Conservation (phyloP, 345 rosid genomes). For the Rhodomyrtus tomentosa region DNA sequence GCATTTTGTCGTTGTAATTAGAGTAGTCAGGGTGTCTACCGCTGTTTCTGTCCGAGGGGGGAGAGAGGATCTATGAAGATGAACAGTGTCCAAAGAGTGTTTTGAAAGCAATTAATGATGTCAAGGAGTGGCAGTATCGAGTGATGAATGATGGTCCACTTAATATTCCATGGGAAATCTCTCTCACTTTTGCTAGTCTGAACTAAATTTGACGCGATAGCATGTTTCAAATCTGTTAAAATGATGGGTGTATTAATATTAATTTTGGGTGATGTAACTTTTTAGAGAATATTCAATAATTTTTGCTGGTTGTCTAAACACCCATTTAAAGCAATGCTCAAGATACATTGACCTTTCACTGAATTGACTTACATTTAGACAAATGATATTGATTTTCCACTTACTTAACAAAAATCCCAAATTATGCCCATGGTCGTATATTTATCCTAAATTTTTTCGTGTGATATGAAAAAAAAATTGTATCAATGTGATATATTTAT, state of each 20-base stretch:
- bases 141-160: background rate
- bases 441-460: too few relatives aligned
- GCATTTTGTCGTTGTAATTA: background rate
- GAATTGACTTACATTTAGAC: background rate
- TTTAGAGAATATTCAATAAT: background rate
- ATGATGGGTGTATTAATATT: background rate
- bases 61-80: background rate
- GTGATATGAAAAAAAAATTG: too few relatives aligned
- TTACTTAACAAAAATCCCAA: background rate
- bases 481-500: too few relatives aligned
- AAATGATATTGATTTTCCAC: background rate
- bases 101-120: background rate
- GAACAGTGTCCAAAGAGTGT: background rate
- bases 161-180: background rate
- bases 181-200: background rate
- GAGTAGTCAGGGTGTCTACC: background rate
- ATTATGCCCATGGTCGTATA: too few relatives aligned
- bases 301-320: background rate
- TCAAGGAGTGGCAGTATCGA: background rate
- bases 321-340: too few relatives aligned
- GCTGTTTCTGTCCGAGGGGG: background rate
- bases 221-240: background rate
- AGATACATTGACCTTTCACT: too few relatives aligned
- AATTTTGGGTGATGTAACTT: background rate
- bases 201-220: background rate